Base-by-base conservation (phyloP, 1,284 basidiomycete species). In the Coniferiporia weirii region DNA sequence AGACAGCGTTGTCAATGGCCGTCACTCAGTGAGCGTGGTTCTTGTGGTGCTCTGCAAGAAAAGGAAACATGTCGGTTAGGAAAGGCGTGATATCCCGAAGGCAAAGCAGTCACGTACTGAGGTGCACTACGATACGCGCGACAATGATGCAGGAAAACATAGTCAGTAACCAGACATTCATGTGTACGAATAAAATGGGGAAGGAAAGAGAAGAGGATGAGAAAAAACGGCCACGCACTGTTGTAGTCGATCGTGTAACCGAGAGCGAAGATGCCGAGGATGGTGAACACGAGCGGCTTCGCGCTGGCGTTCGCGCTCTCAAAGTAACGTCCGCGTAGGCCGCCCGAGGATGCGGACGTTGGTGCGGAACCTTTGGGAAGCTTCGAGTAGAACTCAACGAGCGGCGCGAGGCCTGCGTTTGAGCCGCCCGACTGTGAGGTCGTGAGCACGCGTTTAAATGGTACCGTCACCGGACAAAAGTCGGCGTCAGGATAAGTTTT, bases 341-440 rank as follows among this genome's bases (percentile, higher is more conserved):
- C 89, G 27, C 90, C 89, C n/a, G 77, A 70, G 60, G 79, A 74
- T 52, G 82, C 77, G 10, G 82, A 75, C 52, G 81, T 72, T n/a
- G 90, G 78, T 53, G 86, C 83, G 54, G 82, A 74, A 48, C 88
- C 88, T 70, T 91, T 91, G 66, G 94, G 95, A 52, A 98, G 82
- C 73, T 91, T 92, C 66, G 91, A 94, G 82, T 98, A 98, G 76
- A 97, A 97, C 70, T 89, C 84, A 65, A 97, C 93, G 70, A 97
- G 89, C 44, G 86, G 84, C 60, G 84, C 80, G 59, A 96, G 90
- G 66, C 89, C 86, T 56, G 83, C 84, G 58, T 88, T 90, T 60
- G 85, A 82, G 64, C 92, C 93, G 62, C 87, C 85, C 57, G 89
- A 83, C 89, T 87, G 64, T 52, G 50, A 5, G 36, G 8, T 6